Base-by-base conservation (phyloP, 805 yeast genomes). In the Grigorovia jiainica region DNA sequence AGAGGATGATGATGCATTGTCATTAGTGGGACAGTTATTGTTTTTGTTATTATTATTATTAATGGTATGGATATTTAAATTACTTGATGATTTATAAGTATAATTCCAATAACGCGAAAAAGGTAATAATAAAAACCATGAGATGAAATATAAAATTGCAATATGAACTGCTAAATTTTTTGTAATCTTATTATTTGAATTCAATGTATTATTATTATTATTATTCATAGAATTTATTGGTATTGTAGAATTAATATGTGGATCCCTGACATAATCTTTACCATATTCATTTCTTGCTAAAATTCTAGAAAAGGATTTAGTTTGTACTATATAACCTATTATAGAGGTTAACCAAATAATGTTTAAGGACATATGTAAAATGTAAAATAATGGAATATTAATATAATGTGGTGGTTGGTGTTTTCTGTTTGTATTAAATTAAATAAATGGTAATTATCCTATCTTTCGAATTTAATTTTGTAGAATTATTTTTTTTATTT, bases 251-350 rank as follows among this genome's bases (percentile, higher is more conserved):
- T n/a, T n/a, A n/a, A n/a, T n/a, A n/a, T n/a, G n/a, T n/a, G n/a
- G n/a, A n/a, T n/a, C n/a, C n/a, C n/a, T 27, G 31, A 13, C n/a
- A 27, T 27, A 27, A 27, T 34, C 25, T 9, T 23, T 30, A 23
- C 16, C 24, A n/a, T 33, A 33, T 6, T 24, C 20, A n/a, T 34
- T 33, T 23, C 42, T 31, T 20, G 45, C 42, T 13, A 47, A 52
- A 8, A 59, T 46, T 18, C 47, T 41, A 7, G 58, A 52, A 38
- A 59, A 42, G 21, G 52, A 47, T 38, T 48, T 53, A 3, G 61
- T 59, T 41, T 59, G 63, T 4, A 58, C 41, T 15, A 57, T 56
- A 37, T 59, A 59, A 25, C 56, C 50, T 25, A 49, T 41, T 9
- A 58, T 53, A 2, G 52, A 52, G 9, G 47, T 42, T 15, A 57